A percentile compares a stretch with the other conserved stretches of the same genome.
Evolutionary conservation across 2,329 filamentous ascomycete species (phyloP).

Genomic region (Raffaelea albimanens): DNA sequence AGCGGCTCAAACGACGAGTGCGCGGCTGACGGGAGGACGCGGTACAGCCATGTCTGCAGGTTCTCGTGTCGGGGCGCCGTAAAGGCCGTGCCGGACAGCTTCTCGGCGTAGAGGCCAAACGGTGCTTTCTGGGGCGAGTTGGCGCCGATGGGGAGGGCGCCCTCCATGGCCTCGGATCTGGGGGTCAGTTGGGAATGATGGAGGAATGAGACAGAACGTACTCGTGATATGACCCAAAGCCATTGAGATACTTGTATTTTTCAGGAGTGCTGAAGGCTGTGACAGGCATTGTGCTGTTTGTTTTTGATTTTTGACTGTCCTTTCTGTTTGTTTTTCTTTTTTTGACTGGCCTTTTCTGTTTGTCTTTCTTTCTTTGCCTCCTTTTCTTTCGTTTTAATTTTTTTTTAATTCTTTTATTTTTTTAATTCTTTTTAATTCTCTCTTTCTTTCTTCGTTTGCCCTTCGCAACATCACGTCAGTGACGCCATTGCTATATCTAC

Average conservation of each 20-base stretch:
- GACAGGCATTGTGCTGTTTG: constrained; percentile 38
- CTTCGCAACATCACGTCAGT: no score
- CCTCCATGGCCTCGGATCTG: constrained; percentile 66
- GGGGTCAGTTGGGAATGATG: not conserved
- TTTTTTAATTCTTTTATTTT: no score
- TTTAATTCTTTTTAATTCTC: no score
- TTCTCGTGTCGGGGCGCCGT: constrained; percentile 60
- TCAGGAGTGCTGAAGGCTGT: constrained; percentile 37
- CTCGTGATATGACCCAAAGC: constrained; percentile 71
- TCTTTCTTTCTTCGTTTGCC: no score
- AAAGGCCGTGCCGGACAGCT: constrained; percentile 63
- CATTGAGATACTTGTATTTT: constrained; percentile 66
- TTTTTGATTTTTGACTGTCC: no score
- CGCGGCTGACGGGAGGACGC: constrained; percentile 54
- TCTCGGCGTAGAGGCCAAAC: constrained; percentile 72
- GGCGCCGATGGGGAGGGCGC: constrained; percentile 61
- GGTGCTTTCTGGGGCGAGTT: constrained; percentile 77
- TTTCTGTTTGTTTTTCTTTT: no score
- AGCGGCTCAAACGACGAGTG: constrained; percentile 26
- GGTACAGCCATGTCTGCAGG: constrained; percentile 63
- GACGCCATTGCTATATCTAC: no score
- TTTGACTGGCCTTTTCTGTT: no score
- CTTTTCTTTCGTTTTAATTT: no score
- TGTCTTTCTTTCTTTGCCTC: no score
- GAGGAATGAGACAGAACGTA: constrained; percentile 26